phyloP scores from a whole-genome alignment of 179 eudicot species.

The Sideroxylon spinosum region DNA sequence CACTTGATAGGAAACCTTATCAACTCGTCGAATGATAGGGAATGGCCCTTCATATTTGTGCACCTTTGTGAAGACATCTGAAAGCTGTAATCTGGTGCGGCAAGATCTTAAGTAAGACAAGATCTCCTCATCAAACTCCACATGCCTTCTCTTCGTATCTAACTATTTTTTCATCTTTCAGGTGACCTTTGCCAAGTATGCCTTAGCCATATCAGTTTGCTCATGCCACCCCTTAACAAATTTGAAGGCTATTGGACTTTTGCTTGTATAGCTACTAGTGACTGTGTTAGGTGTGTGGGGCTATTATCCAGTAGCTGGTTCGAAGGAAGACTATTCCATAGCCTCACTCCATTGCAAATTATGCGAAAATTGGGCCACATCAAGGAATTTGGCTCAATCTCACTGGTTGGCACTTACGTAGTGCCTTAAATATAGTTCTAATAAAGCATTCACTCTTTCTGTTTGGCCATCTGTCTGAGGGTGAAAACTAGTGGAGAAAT shows the following conservation, averaged over 20 bases:
- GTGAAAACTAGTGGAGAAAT: conserved; percentile 9
- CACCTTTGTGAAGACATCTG: background rate
- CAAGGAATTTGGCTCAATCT: background rate
- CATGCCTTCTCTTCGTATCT: background rate
- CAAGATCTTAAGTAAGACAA: conserved; percentile 8
- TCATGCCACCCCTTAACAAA: conserved; percentile 8
- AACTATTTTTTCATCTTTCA: conserved; percentile 11
- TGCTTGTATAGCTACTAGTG: background rate
- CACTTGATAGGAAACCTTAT: conserved; percentile 7
- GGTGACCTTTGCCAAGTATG: background rate
- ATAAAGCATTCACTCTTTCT: conserved; percentile 13
- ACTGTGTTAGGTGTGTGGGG: background rate
- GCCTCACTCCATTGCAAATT: conserved; percentile 8
- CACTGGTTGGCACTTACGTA: conserved; percentile 1
- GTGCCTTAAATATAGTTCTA: conserved; percentile 17
- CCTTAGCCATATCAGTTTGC: background rate
- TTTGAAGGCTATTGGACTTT: background rate
- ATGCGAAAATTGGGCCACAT: conserved; percentile 6
- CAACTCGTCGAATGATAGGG: background rate
- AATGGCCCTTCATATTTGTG: conserved; percentile 15
- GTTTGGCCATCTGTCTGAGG: conserved; percentile 16
- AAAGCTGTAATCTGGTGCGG: background rate
- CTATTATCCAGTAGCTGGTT: background rate
- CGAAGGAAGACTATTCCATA: background rate
- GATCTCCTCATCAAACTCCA: background rate